Evolutionary conservation across 176 grass and related monocot species (phyloP).

Genomic region (Hordeum vulgare): MorexV3_pseudomolecules_assembly NC_058518.1:463028077-463028576

Average conservation of each 20-base stretch:
- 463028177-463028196: slow-evolving; percentile 99
- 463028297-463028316: slow-evolving; percentile 97
- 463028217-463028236: slow-evolving; percentile 90
- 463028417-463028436: slow-evolving; percentile 98
- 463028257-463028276: slow-evolving; percentile 77
- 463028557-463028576: slow-evolving; percentile 86
- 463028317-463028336: slow-evolving; percentile 97
- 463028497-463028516: slow-evolving; percentile 90
- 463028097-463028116: not conserved
- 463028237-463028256: slow-evolving; percentile 63
- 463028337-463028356: slow-evolving; percentile 85
- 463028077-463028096: not conserved
- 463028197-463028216: slow-evolving; percentile 94
- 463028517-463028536: slow-evolving; percentile 64
- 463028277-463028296: slow-evolving; percentile 97
- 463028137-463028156: not conserved
- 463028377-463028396: slow-evolving; percentile 91
- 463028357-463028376: slow-evolving; percentile 80
- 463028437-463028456: slow-evolving; percentile 97
- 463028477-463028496: slow-evolving; percentile 88
- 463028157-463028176: not conserved
- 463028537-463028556: slow-evolving; percentile 85
- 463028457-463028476: slow-evolving; percentile 87
- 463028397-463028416: slow-evolving; percentile 94
- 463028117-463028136: not conserved